phyloP scores from a whole-genome alignment of 805 yeast genomes.

The Priceomyces medius region DNA sequence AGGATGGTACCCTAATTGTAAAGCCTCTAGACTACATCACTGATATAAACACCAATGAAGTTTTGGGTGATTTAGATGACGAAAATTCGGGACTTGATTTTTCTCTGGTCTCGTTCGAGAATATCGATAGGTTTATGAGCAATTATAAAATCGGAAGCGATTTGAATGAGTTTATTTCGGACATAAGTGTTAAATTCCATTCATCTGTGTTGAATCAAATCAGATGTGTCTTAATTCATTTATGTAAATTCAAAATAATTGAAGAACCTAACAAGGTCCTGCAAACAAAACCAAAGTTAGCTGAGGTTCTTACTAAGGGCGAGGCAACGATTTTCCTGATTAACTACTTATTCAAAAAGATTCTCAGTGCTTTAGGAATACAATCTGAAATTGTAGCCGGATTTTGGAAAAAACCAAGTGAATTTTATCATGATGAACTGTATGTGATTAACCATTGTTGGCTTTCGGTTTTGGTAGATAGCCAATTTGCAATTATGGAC shows the following conservation, averaged over 20 bases:
- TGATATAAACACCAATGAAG: constrained; percentile 43
- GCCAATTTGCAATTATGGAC: constrained; percentile 80
- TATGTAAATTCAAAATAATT: constrained; percentile 59
- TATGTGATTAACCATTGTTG: constrained; percentile 78
- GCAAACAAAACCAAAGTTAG: constrained; percentile 41
- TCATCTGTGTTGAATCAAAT: constrained; percentile 50
- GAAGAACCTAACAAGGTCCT: constrained; percentile 36
- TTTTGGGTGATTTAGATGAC: constrained; percentile 16
- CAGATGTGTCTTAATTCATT: constrained; percentile 61
- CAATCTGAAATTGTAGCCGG: constrained; percentile 80
- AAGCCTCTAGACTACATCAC: constrained; percentile 44
- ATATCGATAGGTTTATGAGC: constrained; percentile 32
- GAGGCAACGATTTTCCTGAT: constrained; percentile 69
- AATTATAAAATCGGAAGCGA: constrained; percentile 29
- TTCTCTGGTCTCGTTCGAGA: constrained; percentile 17
- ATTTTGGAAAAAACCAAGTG: constrained; percentile 76
- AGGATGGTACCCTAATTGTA: constrained; percentile 37
- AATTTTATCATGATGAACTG: constrained; percentile 49
- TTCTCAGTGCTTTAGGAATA: constrained; percentile 68
- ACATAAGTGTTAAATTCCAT: constrained; percentile 39
- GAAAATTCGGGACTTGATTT: constrained; percentile 15
- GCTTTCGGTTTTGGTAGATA: constrained; percentile 75
- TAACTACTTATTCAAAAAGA: constrained; percentile 70
- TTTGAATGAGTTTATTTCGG: constrained; percentile 42
- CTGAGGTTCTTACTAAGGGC: constrained; percentile 43